Evolutionary conservation across 352 stramenopile species (phyloP).

Genomic region (Globisporangium camurandrum): DNA sequence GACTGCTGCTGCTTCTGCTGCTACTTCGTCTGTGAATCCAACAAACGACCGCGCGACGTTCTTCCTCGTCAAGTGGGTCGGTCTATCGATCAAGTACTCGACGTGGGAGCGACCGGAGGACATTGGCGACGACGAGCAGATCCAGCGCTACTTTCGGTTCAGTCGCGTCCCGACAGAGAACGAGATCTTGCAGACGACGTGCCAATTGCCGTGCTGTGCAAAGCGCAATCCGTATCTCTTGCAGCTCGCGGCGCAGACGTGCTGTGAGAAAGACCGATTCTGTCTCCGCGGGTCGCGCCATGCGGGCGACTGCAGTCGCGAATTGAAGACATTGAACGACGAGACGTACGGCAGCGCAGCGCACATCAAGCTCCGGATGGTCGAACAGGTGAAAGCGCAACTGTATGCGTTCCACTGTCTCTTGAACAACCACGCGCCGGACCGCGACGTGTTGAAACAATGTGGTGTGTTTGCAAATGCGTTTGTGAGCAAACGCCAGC

Average conservation of each 20-base stretch:
- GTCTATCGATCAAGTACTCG: constrained; percentile 76
- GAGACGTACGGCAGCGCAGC: constrained; percentile 58
- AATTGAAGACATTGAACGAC: constrained; percentile 59
- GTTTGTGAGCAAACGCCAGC: constrained; percentile 70
- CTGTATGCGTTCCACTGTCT: constrained; percentile 85
- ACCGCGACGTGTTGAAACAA: constrained; percentile 82
- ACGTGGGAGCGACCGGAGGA: constrained; percentile 86
- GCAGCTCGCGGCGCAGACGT: constrained; percentile 32
- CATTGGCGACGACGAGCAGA: constrained; percentile 85
- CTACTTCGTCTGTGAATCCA: too few species aligned
- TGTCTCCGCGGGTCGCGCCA: constrained; percentile 75
- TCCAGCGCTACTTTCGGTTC: constrained; percentile 87
- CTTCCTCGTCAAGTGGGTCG: constrained; percentile 86
- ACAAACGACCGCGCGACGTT: constrained; percentile 54
- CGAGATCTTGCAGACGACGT: constrained; percentile 77
- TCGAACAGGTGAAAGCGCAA: constrained; percentile 83
- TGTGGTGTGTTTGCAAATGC: constrained; percentile 78
- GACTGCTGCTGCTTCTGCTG: too few species aligned
- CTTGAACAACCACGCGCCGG: constrained; percentile 81
- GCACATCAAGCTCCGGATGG: constrained; percentile 67
- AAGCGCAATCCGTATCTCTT: constrained; percentile 66
- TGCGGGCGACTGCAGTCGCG: constrained; percentile 68
- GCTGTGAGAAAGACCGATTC: constrained; percentile 77
- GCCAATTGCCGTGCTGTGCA: constrained; percentile 78
- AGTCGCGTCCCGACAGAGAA: constrained; percentile 76